Evolutionary conservation across 2,329 filamentous ascomycete species (phyloP), one percentile per base, ranked within the genome.

Genomic region (Aspergillus neotritici): DNA sequence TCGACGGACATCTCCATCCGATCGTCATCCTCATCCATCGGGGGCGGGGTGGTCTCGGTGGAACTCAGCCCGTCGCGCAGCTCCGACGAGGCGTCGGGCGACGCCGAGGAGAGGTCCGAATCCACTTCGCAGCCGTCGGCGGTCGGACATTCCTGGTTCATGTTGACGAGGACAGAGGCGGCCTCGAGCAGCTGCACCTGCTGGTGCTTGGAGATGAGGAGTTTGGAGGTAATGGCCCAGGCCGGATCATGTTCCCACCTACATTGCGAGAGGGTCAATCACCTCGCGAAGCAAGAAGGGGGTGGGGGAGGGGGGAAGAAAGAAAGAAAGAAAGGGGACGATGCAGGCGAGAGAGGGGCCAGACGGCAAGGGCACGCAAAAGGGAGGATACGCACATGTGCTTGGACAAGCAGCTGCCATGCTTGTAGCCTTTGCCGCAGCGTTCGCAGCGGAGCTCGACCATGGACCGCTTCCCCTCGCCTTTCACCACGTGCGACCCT

Each of bases 181-280:
- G 93, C 93, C 70, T 98, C 93, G 47, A 98, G 79, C 48, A 98
- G 79, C 68, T 98, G 93, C 41, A 98, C 93, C 74, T 98, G 93
- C 71, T 98, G 93, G 69, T 98, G 93, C 78, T 98, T 98, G 58
- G 91, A 97, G 59, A 98, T 97, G 65, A 97, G 83, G 64, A 97
- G 77, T 73, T 97, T 97, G 57, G 93, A 97, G 43, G 93, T 98
- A 66, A 85, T 84, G 40, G 90, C 87, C 93, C 93, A 98, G 73
- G 95, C 88, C 55, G 93, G 91, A 67, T 94, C 94, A 71, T 98
- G 93, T 74, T 98, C 93, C 93, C 93, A 98, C 78, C 91, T 98
- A 80, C 39, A 46, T 56, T 46, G 51, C 52, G 60, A 50, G 63
- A 67, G 65, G 57, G 69, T 73, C 70, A 74, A 66, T 52, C 54